Evolutionary conservation across 306 rosid genomes (phyloP), one percentile per base, ranked within the genome.

Genomic region (Vachellia pachyceras): DNA sequence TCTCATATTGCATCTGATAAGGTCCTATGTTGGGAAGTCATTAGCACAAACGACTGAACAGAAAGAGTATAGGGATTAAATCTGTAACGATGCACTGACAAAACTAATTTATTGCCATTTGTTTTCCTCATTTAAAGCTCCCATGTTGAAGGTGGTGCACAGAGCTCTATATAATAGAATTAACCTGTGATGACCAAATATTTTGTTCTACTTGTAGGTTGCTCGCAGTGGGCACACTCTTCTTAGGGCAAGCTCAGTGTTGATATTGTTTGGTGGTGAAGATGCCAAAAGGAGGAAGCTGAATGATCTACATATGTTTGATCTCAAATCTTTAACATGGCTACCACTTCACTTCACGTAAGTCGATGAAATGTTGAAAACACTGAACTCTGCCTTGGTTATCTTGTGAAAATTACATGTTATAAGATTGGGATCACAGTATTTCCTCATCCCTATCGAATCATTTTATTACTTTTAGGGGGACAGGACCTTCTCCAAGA

Each of bases 231-330:
- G 99, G 72, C 99, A 95, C 85, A 87, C 94, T 66, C 88, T 93
- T 68, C 96, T 95, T 58, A 86, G 90, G 90, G 97, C 94, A 12
- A 90, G 90, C 82, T 84, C 94, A 78, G 86, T 76, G 72, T 86
- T 95, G 76, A 88, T 93, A 79, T 82, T 95, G 74, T 95, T 93
- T 84, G 99, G 99, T 18, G 99, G 98, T 71, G 99, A 93, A 88
- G 98, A 93, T 88, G 84, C 90, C 35, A 93, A 90, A 85, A 85
- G 87, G 88, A 90, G 90, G 88, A 95, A 93, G 79, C 88, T 93
- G 69, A 94, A 93, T 85, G 99, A 95, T 82, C 92, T 95, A 14
- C 98, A 95, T 84, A 93, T 92, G 99, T 95, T 89, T 91, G 99
- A 95, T 89, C 94, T 93, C 69, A 93, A 95, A 84, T 90, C 99